Evolutionary conservation across 306 rosid species (phyloP).

Genomic region (Lupinus albus): DNA sequence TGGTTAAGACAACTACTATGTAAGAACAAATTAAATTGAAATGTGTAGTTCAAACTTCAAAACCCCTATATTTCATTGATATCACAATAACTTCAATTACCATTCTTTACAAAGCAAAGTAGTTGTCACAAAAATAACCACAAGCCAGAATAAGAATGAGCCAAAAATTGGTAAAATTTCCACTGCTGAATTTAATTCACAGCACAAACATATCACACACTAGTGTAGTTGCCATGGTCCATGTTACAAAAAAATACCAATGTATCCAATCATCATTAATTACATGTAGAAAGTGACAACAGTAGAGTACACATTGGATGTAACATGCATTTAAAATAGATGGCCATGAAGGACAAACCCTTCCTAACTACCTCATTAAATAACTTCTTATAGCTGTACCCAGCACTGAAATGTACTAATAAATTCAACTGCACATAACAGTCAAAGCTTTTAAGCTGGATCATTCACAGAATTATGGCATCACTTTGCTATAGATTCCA

Average conservation of each 20-base stretch:
- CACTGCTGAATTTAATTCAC: slow-evolving; percentile 17
- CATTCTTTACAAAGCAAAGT: slow-evolving; percentile 19
- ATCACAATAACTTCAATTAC: slow-evolving; percentile 26
- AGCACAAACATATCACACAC: not conserved
- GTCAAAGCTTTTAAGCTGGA: slow-evolving; percentile 33
- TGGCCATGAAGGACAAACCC: slow-evolving; percentile 41
- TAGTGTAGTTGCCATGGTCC: slow-evolving; percentile 4
- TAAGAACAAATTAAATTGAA: slow-evolving; percentile 19
- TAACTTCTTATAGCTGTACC: slow-evolving; percentile 43
- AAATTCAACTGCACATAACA: slow-evolving; percentile 19
- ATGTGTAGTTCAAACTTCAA: not conserved
- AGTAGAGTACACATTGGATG: slow-evolving; percentile 25
- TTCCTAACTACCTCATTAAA: slow-evolving; percentile 47
- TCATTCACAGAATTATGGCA: slow-evolving; percentile 2
- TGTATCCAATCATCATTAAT: slow-evolving; percentile 36
- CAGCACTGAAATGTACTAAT: slow-evolving; percentile 17
- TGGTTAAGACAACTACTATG: slow-evolving; percentile 10
- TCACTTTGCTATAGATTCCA: slow-evolving; percentile 8
- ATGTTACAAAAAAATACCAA: slow-evolving; percentile 21
- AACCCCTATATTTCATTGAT: slow-evolving; percentile 16
- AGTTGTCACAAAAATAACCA: slow-evolving; percentile 30
- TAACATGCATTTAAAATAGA: slow-evolving; percentile 35
- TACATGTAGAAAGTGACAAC: not conserved
- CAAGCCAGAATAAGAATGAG: slow-evolving; percentile 32
- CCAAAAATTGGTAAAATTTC: slow-evolving; percentile 33